Conservation (phyloP, 495 filamentous ascomycete species). For the Echria macrotheca region DNA sequence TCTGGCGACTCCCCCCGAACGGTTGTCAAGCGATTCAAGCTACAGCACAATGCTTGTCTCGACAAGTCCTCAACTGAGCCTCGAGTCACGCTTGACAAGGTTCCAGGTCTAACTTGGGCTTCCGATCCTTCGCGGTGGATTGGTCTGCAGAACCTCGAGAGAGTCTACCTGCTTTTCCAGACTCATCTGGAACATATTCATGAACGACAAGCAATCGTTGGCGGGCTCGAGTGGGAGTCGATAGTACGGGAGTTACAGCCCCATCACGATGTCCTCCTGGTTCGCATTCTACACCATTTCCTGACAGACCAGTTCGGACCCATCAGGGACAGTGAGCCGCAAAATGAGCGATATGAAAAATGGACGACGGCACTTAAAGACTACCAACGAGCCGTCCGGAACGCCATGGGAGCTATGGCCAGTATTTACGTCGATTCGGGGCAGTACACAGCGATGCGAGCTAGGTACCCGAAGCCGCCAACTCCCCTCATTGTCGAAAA, state of each 20-base stretch:
- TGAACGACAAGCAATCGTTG: neutral
- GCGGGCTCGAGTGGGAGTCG: neutral
- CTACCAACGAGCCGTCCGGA: conserved; percentile 1
- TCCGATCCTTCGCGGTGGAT: conserved; percentile 12
- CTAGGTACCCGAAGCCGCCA: conserved; percentile 1
- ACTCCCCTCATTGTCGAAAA: conserved; percentile 3
- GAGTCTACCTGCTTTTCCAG: neutral
- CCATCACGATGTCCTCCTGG: neutral
- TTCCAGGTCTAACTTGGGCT: conserved; percentile 14
- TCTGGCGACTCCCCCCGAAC: conserved; percentile 3
- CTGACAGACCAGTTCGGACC: conserved; percentile 1
- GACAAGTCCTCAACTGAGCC: neutral
- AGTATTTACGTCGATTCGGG: conserved; percentile 11
- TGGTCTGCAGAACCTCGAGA: conserved; percentile 10
- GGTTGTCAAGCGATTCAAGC: conserved; percentile 26
- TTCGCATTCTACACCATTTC: neutral
- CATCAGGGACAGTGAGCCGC: neutral
- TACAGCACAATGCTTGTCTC: conserved; percentile 8
- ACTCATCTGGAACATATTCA: conserved; percentile 5
- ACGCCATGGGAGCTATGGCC: conserved; percentile 5
- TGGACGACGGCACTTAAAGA: neutral
- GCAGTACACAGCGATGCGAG: neutral
- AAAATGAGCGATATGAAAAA: neutral
- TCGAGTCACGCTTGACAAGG: neutral
- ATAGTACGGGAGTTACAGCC: neutral